These are phyloP conservation scores for Spergularia bocconei DNA, from an alignment of 148 eudicot genomes.

Conservation along the genomic window DNA sequence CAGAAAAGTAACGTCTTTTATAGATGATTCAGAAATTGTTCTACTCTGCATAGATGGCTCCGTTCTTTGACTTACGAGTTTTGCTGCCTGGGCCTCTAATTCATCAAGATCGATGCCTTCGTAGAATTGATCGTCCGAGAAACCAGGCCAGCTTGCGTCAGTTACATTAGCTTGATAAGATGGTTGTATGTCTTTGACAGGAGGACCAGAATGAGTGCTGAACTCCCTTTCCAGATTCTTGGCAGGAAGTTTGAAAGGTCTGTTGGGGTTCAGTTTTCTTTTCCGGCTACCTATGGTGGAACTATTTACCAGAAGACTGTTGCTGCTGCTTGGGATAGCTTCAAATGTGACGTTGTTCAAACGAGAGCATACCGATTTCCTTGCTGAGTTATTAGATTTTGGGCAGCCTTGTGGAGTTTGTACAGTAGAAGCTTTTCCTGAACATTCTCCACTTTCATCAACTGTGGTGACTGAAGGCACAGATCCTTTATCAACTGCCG, in stretches of 20 bases:
- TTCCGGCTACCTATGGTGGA: conserved; percentile 30
- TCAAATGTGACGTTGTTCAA: conserved; percentile 29
- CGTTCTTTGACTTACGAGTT: conserved; percentile 44
- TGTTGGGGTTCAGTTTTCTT: conserved; percentile 46
- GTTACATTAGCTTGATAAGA: conserved; percentile 22
- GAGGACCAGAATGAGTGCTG: conserved; percentile 28
- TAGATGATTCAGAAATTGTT: conserved; percentile 28
- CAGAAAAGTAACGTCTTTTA: conserved; percentile 17
- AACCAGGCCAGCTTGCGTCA: conserved; percentile 30
- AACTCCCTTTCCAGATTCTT: conserved; percentile 61
- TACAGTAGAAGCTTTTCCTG: conserved; percentile 26
- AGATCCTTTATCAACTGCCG: conserved; percentile 39
- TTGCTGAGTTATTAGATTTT: conserved; percentile 30
- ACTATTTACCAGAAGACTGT: conserved; percentile 22
- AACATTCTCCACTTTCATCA: conserved; percentile 38
- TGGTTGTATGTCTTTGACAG: conserved; percentile 26
- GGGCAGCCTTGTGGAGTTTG: conserved; percentile 37
- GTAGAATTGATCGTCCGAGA: conserved; percentile 70
- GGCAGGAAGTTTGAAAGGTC: conserved; percentile 36
- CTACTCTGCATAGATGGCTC: conserved; percentile 27
- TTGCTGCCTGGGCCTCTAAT: conserved; percentile 75
- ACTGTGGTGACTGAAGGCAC: conserved; percentile 33
- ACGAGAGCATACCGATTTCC: conserved; percentile 32
- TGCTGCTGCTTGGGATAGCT: conserved; percentile 31
- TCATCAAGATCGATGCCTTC: conserved; percentile 84